Base-by-base conservation (phyloP, 202 grass and related monocot genomes). In the Panicum virgatum region DNA sequence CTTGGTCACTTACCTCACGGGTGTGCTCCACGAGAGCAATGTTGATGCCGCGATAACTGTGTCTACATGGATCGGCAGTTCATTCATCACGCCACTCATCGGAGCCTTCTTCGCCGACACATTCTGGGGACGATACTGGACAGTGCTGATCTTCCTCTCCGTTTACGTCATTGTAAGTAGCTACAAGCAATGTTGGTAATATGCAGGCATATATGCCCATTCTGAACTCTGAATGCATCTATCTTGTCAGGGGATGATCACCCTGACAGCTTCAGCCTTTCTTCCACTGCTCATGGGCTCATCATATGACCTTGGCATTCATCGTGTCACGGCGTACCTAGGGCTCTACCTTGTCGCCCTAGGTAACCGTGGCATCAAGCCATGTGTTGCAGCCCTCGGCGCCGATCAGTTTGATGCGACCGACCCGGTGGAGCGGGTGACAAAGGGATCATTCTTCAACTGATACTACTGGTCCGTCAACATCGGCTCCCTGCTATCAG, bases 101-200 rank as follows among this genome's bases (percentile, higher is more conserved):
- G 88, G 84, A 20, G 87, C 69, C 0, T 80, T 89, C 67, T 12
- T 86, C 63, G 81, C 87, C 0, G 87, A 89, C 44, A 85, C 87
- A 44, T 89, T 59, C 37, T 82, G 18, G 82, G 82, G 82, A 59
- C 63, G 73, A 69, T 85, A 56, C 62, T 11, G 62, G 69, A 89
- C 82, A 30, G 34, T 82, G n/a, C 19, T 74, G 6, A 20, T 63
- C n/a, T 89, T 62, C 51, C 30, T 64, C 72, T 72, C 82, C 0
- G 4, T 89, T 22, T 86, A 82, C 23, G 19, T 12, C 3, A 16
- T 45, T 13, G 87, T 85, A 72, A 67, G 82, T 30, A 12, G 9
- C 67, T 37, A 15, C 30, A 61, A 39, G 5, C 4, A 14, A 42
- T 67, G 19, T 42, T 42, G n/a, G 34, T 20, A 19, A 2, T 42